These are phyloP conservation scores for Albatrellus ellisii DNA, from an alignment of 768 basidiomycete genomes.

Conservation along the genomic window DNA sequence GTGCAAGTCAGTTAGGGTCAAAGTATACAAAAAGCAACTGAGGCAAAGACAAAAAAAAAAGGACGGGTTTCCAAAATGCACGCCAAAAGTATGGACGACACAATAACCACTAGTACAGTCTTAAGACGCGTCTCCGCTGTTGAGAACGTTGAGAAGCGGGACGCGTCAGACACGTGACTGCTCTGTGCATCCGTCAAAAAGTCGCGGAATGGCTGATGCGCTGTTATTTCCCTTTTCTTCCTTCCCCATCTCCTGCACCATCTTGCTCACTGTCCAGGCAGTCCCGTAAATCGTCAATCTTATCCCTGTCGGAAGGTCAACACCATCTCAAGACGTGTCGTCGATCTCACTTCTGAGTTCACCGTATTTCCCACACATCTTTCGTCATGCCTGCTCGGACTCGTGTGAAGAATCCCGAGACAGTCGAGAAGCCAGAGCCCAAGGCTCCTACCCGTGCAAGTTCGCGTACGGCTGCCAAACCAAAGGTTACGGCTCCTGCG, in stretches of 20 bases:
- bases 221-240: background rate
- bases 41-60: too few relatives aligned
- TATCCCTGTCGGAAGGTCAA: background rate
- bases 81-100: too few relatives aligned
- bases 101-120: too few relatives aligned
- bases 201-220: too few relatives aligned
- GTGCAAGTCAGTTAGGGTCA: too few relatives aligned
- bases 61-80: too few relatives aligned
- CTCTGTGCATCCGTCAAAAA: too few relatives aligned
- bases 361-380: background rate
- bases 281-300: background rate
- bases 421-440: background rate
- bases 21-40: too few relatives aligned
- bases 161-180: too few relatives aligned
- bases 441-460: background rate
- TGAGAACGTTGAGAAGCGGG: too few relatives aligned
- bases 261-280: background rate
- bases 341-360: background rate
- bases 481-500: background rate
- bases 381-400: background rate
- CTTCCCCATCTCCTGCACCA: background rate
- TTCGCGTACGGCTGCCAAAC: background rate
- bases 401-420: background rate
- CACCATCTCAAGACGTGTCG: background rate
- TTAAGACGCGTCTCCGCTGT: too few relatives aligned